Conservation (phyloP, 345 rosid genomes). For the Combretum micranthum region DNA sequence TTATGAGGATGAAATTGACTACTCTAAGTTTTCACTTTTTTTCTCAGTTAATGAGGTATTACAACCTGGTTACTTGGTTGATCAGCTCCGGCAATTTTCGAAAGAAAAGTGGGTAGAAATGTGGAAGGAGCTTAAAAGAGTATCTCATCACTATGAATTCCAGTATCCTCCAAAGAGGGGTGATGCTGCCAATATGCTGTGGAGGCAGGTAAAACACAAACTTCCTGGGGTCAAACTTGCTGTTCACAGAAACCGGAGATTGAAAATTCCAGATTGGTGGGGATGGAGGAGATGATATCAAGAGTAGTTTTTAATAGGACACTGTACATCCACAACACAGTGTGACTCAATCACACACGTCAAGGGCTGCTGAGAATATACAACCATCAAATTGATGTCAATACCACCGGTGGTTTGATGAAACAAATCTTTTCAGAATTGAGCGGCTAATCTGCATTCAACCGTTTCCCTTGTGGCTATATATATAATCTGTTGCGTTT, state of each 20-base stretch:
- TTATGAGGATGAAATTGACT: constrained; percentile 77
- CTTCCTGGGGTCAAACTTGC: constrained; percentile 54
- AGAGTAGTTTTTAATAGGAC: constrained; percentile 5
- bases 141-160: constrained; percentile 76
- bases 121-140: constrained; percentile 62
- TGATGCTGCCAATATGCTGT: constrained; percentile 72
- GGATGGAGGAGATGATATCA: constrained; percentile 23
- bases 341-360: constrained; percentile 4
- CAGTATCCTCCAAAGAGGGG: constrained; percentile 73
- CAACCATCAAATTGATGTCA: too few species aligned
- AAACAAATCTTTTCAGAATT: too few species aligned
- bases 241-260: constrained; percentile 65
- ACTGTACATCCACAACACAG: constrained; percentile 34
- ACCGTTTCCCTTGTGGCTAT: too few species aligned
- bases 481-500: too few species aligned
- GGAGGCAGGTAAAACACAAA: constrained; percentile 86
- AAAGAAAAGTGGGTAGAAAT: constrained; percentile 67
- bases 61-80: constrained; percentile 59
- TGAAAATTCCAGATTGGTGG: constrained; percentile 93
- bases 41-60: constrained; percentile 65
- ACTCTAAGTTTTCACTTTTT: constrained; percentile 64
- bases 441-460: too few species aligned
- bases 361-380: neutral
- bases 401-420: too few species aligned
- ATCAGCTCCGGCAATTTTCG: constrained; percentile 54